These are phyloP conservation scores for Saccharomycopsis malanga DNA, from an alignment of 805 yeast genomes.

Conservation along the genomic window DNA sequence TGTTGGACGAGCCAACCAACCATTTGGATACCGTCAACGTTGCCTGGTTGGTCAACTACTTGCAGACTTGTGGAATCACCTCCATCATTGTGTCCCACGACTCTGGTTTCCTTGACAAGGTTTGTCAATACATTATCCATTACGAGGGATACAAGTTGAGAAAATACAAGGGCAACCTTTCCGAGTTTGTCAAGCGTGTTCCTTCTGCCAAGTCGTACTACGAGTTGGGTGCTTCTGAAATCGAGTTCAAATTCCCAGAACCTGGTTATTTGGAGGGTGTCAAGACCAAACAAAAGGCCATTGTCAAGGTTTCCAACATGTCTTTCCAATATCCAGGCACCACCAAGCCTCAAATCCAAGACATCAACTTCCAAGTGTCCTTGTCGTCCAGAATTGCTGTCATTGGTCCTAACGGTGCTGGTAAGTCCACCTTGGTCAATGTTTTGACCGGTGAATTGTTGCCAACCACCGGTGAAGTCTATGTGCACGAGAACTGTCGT, in stretches of 20 bases:
- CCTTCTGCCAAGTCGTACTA: constrained; percentile 98
- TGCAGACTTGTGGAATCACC: constrained; percentile 96
- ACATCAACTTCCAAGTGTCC: constrained; percentile 97
- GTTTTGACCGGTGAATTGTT: constrained; percentile 99
- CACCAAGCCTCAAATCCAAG: constrained; percentile 83
- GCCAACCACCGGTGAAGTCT: constrained; percentile 98
- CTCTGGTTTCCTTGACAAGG: constrained; percentile 98
- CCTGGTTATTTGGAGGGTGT: constrained; percentile 99
- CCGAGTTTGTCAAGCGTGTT: constrained; percentile 97
- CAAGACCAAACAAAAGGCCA: constrained; percentile 99
- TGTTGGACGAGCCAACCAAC: constrained; percentile 99
- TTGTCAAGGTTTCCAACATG: constrained; percentile 96
- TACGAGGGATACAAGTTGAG: constrained; percentile 99
- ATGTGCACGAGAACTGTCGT: constrained; percentile 99
- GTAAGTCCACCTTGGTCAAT: constrained; percentile 98
- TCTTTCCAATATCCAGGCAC: constrained; percentile 99
- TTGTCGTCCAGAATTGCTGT: constrained; percentile 99
- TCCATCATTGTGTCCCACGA: constrained; percentile 99
- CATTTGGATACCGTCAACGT: constrained; percentile 99
- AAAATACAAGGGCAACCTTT: constrained; percentile 99
- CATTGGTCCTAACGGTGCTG: constrained; percentile 99
- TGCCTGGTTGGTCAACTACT: constrained; percentile 99
- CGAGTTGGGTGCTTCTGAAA: constrained; percentile 96
- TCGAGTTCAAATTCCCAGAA: constrained; percentile 97
- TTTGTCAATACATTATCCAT: constrained; percentile 96